Conservation (phyloP, 768 basidiomycete genomes). For the Tubosaeta sp. region DNA sequence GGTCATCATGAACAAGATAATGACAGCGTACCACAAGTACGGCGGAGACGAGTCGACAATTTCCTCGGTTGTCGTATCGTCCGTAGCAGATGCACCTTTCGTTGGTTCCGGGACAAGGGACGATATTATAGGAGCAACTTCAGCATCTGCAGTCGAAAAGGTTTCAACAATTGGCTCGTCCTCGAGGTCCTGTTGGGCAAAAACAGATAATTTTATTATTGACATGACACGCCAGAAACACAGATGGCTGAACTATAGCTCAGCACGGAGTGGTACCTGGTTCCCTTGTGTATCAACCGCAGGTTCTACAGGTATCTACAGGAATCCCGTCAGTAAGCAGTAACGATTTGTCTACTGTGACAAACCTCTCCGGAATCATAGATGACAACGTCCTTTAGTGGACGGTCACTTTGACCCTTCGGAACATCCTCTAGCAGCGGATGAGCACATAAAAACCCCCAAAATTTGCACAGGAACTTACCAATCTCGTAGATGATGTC, state of each 20-base stretch:
- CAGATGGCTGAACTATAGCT: slow-evolving; percentile 65
- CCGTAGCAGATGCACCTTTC: neutral
- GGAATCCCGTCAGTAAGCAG: slow-evolving; percentile 1
- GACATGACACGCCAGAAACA: slow-evolving; percentile 38
- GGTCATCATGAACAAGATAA: slow-evolving; percentile 39
- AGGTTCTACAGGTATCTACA: slow-evolving; percentile 51
- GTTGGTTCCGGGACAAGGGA: slow-evolving; percentile 1
- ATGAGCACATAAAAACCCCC: slow-evolving; percentile 8
- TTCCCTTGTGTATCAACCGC: slow-evolving; percentile 63
- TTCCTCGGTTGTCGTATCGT: slow-evolving; percentile 4
- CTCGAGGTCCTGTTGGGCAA: slow-evolving; percentile 44
- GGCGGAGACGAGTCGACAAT: neutral
- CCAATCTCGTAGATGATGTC: slow-evolving; percentile 77
- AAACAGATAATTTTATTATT: slow-evolving; percentile 48
- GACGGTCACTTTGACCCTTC: slow-evolving; percentile 70
- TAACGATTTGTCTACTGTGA: slow-evolving; percentile 11
- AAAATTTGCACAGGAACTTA: slow-evolving; percentile 30
- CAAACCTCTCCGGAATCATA: slow-evolving; percentile 83
- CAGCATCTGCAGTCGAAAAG: slow-evolving; percentile 11
- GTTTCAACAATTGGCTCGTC: slow-evolving; percentile 17
- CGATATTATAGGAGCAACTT: slow-evolving; percentile 11
- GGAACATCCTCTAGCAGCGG: slow-evolving; percentile 60
- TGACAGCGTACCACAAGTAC: slow-evolving; percentile 18
- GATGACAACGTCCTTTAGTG: slow-evolving; percentile 74
- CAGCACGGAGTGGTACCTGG: slow-evolving; percentile 91